These are phyloP conservation scores for Hypoxylon lenormandii DNA, from an alignment of 495 filamentous ascomycete genomes.

Conservation along the genomic window DNA sequence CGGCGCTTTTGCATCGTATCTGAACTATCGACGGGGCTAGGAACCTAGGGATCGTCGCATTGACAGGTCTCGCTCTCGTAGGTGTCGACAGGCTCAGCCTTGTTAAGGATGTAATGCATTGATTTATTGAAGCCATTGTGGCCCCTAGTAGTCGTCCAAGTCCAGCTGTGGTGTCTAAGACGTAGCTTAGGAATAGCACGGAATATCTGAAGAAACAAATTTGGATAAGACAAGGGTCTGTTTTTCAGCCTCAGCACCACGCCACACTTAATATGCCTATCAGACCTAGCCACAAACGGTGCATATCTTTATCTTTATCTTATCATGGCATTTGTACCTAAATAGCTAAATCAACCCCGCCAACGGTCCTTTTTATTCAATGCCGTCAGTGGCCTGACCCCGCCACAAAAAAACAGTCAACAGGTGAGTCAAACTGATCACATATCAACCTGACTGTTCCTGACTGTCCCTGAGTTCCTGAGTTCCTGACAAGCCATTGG, in stretches of 20 bases:
- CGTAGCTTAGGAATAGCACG: constrained; percentile 25
- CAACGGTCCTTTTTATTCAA: constrained; percentile 11
- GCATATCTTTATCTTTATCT: constrained; percentile 4
- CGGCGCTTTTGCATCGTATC: constrained; percentile 56
- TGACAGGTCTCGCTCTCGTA: constrained; percentile 50
- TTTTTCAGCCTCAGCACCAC: constrained; percentile 28
- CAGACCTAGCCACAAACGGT: not conserved
- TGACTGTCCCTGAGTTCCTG: no score
- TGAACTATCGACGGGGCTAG: constrained; percentile 56
- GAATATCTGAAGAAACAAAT: constrained; percentile 23
- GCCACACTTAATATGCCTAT: constrained; percentile 1
- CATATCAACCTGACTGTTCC: not conserved
- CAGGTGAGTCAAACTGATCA: constrained; percentile 29
- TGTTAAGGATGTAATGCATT: constrained; percentile 72
- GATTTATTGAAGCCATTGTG: constrained; percentile 58
- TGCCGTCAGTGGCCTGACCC: constrained; percentile 42
- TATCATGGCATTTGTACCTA: constrained; percentile 11
- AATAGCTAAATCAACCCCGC: constrained; percentile 26
- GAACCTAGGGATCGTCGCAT: constrained; percentile 57
- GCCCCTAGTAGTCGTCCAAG: constrained; percentile 20
- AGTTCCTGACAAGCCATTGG: not conserved
- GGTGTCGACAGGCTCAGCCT: constrained; percentile 63
- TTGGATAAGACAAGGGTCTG: no score
- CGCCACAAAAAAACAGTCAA: constrained; percentile 29
- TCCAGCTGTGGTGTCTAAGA: constrained; percentile 3